Conservation (phyloP, 148 eudicot species). For the Fagopyrum tataricum region DNA sequence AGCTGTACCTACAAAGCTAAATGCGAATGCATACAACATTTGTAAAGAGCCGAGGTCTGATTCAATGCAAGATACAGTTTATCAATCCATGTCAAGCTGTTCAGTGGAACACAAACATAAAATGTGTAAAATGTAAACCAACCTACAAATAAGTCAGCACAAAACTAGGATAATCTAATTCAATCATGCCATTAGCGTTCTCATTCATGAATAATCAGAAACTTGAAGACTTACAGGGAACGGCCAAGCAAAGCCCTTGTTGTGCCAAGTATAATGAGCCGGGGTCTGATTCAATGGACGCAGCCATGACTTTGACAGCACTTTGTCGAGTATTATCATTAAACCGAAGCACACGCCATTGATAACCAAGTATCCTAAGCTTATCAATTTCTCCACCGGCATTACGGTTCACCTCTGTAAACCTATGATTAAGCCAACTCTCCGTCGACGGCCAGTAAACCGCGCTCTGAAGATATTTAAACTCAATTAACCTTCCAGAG, state of each 20-base stretch:
- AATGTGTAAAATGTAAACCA: neutral
- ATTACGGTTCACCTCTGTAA: constrained; percentile 42
- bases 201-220: neutral
- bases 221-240: constrained; percentile 56
- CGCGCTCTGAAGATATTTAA: constrained; percentile 33
- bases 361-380: constrained; percentile 68
- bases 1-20: no score
- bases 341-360: constrained; percentile 93
- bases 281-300: constrained; percentile 53
- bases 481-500: neutral
- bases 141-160: neutral
- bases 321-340: constrained; percentile 86
- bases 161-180: neutral
- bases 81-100: no score
- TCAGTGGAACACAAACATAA: neutral
- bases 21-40: no score
- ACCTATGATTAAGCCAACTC: constrained; percentile 61
- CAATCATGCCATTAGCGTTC: neutral
- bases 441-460: constrained; percentile 57
- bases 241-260: constrained; percentile 78
- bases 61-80: neutral
- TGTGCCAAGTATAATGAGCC: constrained; percentile 54
- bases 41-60: no score
- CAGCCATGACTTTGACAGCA: constrained; percentile 76
- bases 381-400: constrained; percentile 17